Evolutionary conservation across 306 rosid genomes (phyloP).

Genomic region (Trichosanthes cucumerina): DNA sequence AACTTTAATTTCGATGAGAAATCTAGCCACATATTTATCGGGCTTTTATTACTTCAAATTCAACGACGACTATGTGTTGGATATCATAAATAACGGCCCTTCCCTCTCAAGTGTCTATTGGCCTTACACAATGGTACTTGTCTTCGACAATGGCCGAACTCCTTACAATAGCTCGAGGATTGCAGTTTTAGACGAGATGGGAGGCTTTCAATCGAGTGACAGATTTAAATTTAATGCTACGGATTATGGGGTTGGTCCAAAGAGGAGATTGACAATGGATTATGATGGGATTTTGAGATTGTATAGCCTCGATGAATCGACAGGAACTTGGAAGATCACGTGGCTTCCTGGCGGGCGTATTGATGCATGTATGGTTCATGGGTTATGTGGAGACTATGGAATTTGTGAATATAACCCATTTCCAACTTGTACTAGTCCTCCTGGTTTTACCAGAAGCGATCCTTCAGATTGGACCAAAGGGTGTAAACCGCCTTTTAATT

Average conservation of each 20-base stretch:
- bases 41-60: constrained; percentile 25
- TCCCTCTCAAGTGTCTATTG: constrained; percentile 1
- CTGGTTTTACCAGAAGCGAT: constrained; percentile 17
- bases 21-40: background rate
- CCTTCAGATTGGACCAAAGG: constrained; percentile 30
- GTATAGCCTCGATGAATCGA: constrained; percentile 8
- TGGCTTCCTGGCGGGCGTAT: background rate
- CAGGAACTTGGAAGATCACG: background rate
- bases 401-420: constrained; percentile 18
- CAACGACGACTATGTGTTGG: constrained; percentile 12
- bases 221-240: background rate
- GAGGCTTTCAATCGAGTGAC: constrained; percentile 6
- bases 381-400: constrained; percentile 25
- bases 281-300: constrained; percentile 11
- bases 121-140: background rate
- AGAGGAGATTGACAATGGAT: constrained; percentile 10
- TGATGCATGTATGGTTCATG: constrained; percentile 6
- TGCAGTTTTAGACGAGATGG: background rate
- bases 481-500: constrained; percentile 17
- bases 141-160: background rate
- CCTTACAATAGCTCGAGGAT: constrained; percentile 9
- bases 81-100: background rate
- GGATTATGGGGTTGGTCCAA: constrained; percentile 8
- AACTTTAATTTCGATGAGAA: constrained; percentile 18
- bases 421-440: constrained; percentile 23